A percentile compares a stretch with the other conserved stretches of the same genome.
phyloP scores from a whole-genome alignment of 768 basidiomycete species.

The Coprinopsis sp. region DNA sequence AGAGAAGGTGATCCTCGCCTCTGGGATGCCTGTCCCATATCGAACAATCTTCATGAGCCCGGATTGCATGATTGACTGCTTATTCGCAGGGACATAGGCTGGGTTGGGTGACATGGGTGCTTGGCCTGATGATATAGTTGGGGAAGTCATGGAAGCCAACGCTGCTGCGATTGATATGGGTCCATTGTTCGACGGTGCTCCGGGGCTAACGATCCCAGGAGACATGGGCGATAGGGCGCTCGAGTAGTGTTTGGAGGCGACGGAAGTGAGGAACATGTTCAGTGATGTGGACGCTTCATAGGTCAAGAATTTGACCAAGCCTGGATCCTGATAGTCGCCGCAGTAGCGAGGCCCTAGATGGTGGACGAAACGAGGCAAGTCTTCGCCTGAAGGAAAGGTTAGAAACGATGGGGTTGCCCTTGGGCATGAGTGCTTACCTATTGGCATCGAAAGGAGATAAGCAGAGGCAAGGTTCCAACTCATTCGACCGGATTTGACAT shows the following conservation, averaged over 20 bases:
- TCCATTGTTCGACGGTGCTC: not conserved
- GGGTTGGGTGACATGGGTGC: not conserved
- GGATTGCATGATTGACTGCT: slow-evolving; percentile 4
- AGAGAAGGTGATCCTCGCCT: slow-evolving; percentile 29
- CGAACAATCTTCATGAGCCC: slow-evolving; percentile 9
- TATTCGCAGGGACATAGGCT: slow-evolving; percentile 7
- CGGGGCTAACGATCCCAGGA: not conserved
- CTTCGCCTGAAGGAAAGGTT: slow-evolving; percentile 45
- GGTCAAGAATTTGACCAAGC: slow-evolving; percentile 70
- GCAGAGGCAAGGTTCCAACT: slow-evolving; percentile 70
- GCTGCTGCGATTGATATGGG: slow-evolving; percentile 7
- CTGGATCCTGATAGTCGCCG: slow-evolving; percentile 69
- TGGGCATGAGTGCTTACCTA: slow-evolving; percentile 36
- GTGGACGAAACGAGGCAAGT: slow-evolving; percentile 69
- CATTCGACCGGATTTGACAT: slow-evolving; percentile 33
- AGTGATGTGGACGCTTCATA: slow-evolving; percentile 83
- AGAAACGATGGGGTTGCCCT: slow-evolving; percentile 2
- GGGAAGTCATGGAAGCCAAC: not conserved
- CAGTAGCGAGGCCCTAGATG: slow-evolving; percentile 78
- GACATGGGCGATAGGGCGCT: slow-evolving; percentile 6
- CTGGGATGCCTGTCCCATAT: slow-evolving; percentile 1
- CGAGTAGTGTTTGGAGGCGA: slow-evolving; percentile 29
- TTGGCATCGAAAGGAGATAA: slow-evolving; percentile 52
- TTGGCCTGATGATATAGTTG: not conserved
- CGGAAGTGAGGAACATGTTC: slow-evolving; percentile 65